Percentiles rank a stretch among this genome's conserved stretches.
phyloP scores from a whole-genome alignment of 192 early-diverging fungal genomes.

The Chytriomyces sp. region DNA sequence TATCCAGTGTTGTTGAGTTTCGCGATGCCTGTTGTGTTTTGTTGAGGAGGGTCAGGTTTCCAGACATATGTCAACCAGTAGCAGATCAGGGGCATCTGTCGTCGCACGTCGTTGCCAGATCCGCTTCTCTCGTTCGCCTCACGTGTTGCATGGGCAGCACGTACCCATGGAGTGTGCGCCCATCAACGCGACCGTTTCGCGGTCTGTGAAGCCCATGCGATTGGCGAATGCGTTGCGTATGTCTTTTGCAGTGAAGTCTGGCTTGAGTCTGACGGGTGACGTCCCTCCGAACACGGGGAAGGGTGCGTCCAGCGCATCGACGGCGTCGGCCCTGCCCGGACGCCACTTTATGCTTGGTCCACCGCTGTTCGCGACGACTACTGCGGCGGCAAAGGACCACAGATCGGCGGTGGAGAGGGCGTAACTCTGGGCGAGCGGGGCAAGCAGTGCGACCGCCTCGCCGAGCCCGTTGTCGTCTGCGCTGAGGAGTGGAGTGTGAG shows the following conservation, averaged over 20 bases:
- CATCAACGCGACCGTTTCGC: constrained; percentile 69
- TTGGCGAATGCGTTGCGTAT: neutral
- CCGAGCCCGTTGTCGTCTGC: neutral
- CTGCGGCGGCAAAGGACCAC: constrained; percentile 2
- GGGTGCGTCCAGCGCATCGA: neutral
- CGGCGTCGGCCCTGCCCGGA: neutral
- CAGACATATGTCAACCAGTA: too few species aligned
- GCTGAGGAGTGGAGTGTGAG: neutral
- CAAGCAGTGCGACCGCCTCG: neutral
- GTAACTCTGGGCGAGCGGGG: neutral
- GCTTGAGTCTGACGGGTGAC: too few species aligned
- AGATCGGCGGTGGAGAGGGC: neutral
- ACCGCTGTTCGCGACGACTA: neutral
- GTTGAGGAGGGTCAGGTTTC: neutral
- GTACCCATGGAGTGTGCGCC: constrained; percentile 68
- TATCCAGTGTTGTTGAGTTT: constrained; percentile 66
- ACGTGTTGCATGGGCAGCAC: too few species aligned
- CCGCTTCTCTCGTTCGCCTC: too few species aligned
- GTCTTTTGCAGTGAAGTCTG: neutral
- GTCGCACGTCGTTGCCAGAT: too few species aligned
- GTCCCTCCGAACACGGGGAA: neutral
- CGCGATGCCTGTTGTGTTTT: constrained; percentile 37
- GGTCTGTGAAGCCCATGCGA: constrained; percentile 61
- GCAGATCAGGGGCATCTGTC: too few species aligned
- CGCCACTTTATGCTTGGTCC: constrained; percentile 12